Base-by-base conservation (phyloP, 148 eudicot species). In the Vaccinium macrocarpon region DNA sequence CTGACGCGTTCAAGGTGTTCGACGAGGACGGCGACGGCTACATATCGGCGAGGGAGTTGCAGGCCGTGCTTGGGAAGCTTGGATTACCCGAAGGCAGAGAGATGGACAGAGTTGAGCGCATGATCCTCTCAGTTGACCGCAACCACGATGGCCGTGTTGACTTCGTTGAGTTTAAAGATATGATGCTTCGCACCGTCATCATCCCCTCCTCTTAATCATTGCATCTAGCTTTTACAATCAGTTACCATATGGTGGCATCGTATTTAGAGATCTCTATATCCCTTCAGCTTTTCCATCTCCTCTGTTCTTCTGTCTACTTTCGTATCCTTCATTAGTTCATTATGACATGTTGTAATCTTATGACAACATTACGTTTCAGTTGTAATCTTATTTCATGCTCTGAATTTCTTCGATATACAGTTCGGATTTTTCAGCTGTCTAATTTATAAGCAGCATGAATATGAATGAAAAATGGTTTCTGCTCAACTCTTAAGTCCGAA, bases 11-110 rank as follows among this genome's bases (percentile, higher is more conserved):
- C 84, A 94, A 94, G 89, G 98, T 95, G 64, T 95, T 95, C 18
- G 98, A 95, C n/a, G 93, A 90, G 53, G 85, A 95, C n/a, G 96
- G 98, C 0, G 95, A 95, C 49, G 98, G 98, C 1, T 95, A 80
- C 86, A 95, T 94, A 57, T 95, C 98, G 19, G 97, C 98, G 0
- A 90, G 74, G 83, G 98, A 95, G 77, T 74, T 95, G 86, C 95
- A 94, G 42, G 85, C 76, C 8, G 98, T 95, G 56, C 86, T 95
- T 2, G 87, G 80, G 1, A 94, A 94, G 83, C 64, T 95, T 8
- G 98, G 98, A 6, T 86, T 95, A 62, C 87, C 90, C 15, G 95
- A 94, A 83, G 96, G 93, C 0, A 81, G 83, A 5, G 95, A 92
- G 83, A 83, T 95, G 27, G 89, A 85, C 10, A 82, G 90, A 49